Conservation (phyloP, 2,329 filamentous ascomycete species). For the Clarireedia hainanense region DNA sequence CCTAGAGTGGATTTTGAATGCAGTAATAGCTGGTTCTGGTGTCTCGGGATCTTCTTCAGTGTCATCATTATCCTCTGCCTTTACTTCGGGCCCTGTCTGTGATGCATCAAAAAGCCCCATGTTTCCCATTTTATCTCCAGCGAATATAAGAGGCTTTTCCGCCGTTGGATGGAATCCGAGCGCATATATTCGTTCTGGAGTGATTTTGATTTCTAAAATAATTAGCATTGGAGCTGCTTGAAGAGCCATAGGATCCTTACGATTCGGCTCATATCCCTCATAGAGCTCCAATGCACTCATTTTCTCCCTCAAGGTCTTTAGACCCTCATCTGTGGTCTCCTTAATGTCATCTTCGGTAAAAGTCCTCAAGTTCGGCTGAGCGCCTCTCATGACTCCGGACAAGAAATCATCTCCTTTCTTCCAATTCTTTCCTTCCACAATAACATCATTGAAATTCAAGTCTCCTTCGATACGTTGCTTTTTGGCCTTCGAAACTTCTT, state of each 20-base stretch:
- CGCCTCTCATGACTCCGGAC: slow-evolving; percentile 55
- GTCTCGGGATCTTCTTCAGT: slow-evolving; percentile 58
- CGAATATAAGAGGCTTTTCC: slow-evolving; percentile 83
- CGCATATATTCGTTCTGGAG: slow-evolving; percentile 77
- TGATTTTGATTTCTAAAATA: slow-evolving; percentile 73
- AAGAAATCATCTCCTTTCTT: slow-evolving; percentile 59
- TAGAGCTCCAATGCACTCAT: slow-evolving; percentile 76
- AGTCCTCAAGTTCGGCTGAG: slow-evolving; percentile 74
- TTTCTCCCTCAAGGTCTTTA: slow-evolving; percentile 64
- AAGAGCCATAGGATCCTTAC: slow-evolving; percentile 37
- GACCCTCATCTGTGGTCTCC: slow-evolving; percentile 66
- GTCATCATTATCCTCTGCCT: slow-evolving; percentile 54
- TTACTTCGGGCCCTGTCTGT: slow-evolving; percentile 48
- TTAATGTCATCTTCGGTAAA: slow-evolving; percentile 80
- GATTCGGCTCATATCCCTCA: slow-evolving; percentile 73
- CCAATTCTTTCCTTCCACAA: slow-evolving; percentile 74
- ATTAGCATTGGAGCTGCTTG: slow-evolving; percentile 1
- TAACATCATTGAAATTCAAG: slow-evolving; percentile 67
- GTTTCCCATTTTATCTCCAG: slow-evolving; percentile 87
- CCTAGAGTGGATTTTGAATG: slow-evolving; percentile 80
- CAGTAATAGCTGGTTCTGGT: slow-evolving; percentile 72
- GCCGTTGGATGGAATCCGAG: slow-evolving; percentile 82
- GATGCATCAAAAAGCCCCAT: slow-evolving; percentile 87
- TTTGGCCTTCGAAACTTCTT: slow-evolving; percentile 52
- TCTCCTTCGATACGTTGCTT: slow-evolving; percentile 56